Evolutionary conservation across 2,329 filamentous ascomycete genomes (phyloP).

Genomic region (Penicillium sp.): DNA sequence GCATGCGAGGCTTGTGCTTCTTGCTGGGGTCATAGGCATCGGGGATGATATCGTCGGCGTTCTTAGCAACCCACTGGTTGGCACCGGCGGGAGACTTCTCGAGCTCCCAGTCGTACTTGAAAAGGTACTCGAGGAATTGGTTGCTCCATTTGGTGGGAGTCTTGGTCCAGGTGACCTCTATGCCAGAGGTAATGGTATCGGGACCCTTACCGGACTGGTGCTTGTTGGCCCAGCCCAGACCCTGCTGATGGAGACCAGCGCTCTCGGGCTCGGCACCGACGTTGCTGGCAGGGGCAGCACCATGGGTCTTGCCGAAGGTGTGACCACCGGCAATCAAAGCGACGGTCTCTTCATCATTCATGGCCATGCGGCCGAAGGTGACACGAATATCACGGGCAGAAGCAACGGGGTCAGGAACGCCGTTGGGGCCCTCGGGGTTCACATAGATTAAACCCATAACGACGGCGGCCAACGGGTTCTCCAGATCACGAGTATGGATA

Average conservation of each 20-base stretch:
- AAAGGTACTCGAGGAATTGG: slow-evolving; percentile 69
- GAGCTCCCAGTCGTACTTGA: slow-evolving; percentile 73
- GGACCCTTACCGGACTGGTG: slow-evolving; percentile 63
- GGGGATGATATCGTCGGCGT: slow-evolving; percentile 62
- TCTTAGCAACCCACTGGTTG: slow-evolving; percentile 72
- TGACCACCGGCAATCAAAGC: slow-evolving; percentile 75
- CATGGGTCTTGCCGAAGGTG: slow-evolving; percentile 76
- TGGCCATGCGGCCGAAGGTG: slow-evolving; percentile 74
- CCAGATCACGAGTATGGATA: slow-evolving; percentile 59
- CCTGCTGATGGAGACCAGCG: slow-evolving; percentile 61
- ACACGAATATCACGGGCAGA: slow-evolving; percentile 67
- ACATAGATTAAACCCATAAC: slow-evolving; percentile 79
- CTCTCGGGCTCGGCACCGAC: slow-evolving; percentile 65
- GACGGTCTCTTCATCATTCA: slow-evolving; percentile 78
- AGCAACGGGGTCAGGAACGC: slow-evolving; percentile 63
- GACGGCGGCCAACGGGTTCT: slow-evolving; percentile 62
- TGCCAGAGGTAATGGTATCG: slow-evolving; percentile 68
- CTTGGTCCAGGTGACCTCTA: slow-evolving; percentile 76
- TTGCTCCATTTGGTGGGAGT: slow-evolving; percentile 73
- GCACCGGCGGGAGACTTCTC: slow-evolving; percentile 71
- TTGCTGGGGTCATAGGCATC: slow-evolving; percentile 65
- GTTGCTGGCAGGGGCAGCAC: slow-evolving; percentile 60
- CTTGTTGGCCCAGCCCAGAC: slow-evolving; percentile 67
- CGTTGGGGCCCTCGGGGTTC: slow-evolving; percentile 73
- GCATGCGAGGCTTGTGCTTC: slow-evolving; percentile 71